phyloP scores from a whole-genome alignment of 805 yeast species.

The Wickerhamiella allomyrinae region DNA sequence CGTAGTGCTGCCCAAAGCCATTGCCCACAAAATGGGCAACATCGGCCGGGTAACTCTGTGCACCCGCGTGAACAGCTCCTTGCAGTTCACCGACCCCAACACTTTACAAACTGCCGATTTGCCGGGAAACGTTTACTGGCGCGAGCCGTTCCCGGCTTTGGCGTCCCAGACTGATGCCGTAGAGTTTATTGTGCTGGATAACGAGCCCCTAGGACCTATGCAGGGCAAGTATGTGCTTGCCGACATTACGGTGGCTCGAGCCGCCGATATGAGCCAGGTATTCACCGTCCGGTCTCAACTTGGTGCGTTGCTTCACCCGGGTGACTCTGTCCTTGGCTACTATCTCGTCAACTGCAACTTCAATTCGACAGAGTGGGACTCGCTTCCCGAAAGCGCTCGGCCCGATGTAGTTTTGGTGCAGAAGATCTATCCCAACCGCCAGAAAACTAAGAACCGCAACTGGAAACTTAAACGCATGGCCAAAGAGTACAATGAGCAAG shows the following conservation, averaged over 20 bases:
- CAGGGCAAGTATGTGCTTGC: constrained; percentile 69
- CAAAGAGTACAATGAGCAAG: constrained; percentile 44
- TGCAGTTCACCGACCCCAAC: constrained; percentile 71
- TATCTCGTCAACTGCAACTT: constrained; percentile 67
- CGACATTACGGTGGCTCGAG: constrained; percentile 72
- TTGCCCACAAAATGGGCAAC: constrained; percentile 71
- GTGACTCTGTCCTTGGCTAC: constrained; percentile 84
- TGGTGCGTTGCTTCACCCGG: constrained; percentile 86
- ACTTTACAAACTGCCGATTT: constrained; percentile 70
- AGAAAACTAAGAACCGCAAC: constrained; percentile 46
- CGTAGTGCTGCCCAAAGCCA: constrained; percentile 65
- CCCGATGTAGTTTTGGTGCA: constrained; percentile 83
- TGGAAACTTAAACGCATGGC: constrained; percentile 99
- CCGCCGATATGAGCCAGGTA: constrained; percentile 63
- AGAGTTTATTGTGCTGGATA: constrained; percentile 78
- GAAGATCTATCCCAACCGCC: constrained; percentile 71
- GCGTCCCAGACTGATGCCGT: constrained; percentile 48
- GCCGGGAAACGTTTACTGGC: constrained; percentile 59
- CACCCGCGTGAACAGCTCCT: constrained; percentile 57
- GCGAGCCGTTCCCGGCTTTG: constrained; percentile 59
- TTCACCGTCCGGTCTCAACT: constrained; percentile 72
- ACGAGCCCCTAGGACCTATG: constrained; percentile 75
- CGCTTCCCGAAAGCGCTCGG: constrained; percentile 23
- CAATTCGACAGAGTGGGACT: constrained; percentile 33
- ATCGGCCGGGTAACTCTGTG: constrained; percentile 71